These are phyloP conservation scores for Ogataea hybrid DNA, from an alignment of 1,139 yeast species.

Conservation along the genomic window DNA sequence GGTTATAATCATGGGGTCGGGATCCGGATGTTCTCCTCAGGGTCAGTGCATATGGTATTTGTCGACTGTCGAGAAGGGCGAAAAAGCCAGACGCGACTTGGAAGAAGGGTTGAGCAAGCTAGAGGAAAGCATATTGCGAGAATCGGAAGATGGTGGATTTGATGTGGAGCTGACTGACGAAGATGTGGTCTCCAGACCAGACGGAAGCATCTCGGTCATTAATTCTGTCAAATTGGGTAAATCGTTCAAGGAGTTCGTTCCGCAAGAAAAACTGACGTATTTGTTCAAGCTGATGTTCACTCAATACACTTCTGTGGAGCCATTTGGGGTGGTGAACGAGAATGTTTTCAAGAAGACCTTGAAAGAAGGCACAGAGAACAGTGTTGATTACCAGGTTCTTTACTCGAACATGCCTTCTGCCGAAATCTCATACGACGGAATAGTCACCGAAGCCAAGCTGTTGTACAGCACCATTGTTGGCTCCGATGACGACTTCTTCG, in stretches of 20 bases:
- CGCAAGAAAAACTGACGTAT: conserved; percentile 74
- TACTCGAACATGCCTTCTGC: conserved; percentile 73
- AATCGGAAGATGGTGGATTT: conserved; percentile 58
- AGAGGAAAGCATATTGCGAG: conserved; percentile 79
- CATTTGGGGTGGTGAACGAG: conserved; percentile 44
- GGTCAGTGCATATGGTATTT: conserved; percentile 91
- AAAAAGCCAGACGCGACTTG: conserved; percentile 71
- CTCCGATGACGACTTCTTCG: conserved; percentile 91
- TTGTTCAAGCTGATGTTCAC: conserved; percentile 77
- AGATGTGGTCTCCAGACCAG: conserved; percentile 52
- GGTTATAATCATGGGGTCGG: conserved; percentile 84
- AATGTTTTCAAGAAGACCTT: conserved; percentile 35
- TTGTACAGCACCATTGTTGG: conserved; percentile 81
- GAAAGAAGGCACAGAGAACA: conserved; percentile 21
- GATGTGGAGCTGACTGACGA: conserved; percentile 49
- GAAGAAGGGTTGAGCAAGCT: conserved; percentile 78
- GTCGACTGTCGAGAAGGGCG: conserved; percentile 71
- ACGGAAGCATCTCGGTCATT: conserved; percentile 61
- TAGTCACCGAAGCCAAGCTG: conserved; percentile 75
- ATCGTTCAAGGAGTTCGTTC: conserved; percentile 78
- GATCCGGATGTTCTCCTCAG: conserved; percentile 83
- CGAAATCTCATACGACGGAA: conserved; percentile 89
- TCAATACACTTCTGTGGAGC: conserved; percentile 63
- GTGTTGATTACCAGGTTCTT: conserved; percentile 46
- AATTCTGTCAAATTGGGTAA: conserved; percentile 86